Percentiles rank a stretch among this genome's conserved stretches.
phyloP scores from a whole-genome alignment of 139 green algal genomes.

The Coelastrella sp. region DNA sequence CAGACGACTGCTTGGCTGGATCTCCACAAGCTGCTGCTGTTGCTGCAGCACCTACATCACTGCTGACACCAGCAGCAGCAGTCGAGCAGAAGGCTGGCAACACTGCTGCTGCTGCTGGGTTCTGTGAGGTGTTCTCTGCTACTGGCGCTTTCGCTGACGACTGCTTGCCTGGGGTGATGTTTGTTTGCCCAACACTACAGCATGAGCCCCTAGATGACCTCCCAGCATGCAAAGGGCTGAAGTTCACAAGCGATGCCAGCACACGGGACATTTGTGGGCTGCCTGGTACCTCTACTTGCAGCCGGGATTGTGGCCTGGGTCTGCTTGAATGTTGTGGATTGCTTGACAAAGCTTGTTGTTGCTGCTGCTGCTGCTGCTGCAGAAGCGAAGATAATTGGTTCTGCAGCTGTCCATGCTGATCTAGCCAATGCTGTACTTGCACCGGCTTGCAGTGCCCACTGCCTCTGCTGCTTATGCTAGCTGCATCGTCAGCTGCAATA shows the following conservation, averaged over 20 bases:
- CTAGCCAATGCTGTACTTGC: too few relatives aligned
- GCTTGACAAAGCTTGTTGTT: too few relatives aligned
- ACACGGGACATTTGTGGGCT: not conserved
- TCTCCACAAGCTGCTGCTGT: conserved; percentile 20
- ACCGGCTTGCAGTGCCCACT: not conserved
- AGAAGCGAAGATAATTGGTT: not conserved
- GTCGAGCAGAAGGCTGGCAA: not conserved
- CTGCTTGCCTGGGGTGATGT: conserved; percentile 1
- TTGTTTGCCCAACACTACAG: not conserved
- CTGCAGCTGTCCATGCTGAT: not conserved
- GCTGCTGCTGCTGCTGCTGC: not conserved
- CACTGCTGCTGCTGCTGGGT: not conserved
- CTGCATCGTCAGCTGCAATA: not conserved
- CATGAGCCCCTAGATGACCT: conserved; percentile 13
- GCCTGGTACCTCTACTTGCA: not conserved
- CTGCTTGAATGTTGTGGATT: not conserved
- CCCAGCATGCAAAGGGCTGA: conserved; percentile 41
- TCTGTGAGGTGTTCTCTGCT: too few relatives aligned
- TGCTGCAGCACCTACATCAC: not conserved
- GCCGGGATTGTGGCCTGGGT: not conserved
- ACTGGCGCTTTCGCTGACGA: too few relatives aligned
- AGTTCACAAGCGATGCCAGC: not conserved
- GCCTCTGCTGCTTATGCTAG: not conserved
- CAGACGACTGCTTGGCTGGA: not conserved
- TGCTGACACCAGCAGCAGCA: conserved; percentile 17